Percentiles rank a stretch among this genome's conserved stretches.
Evolutionary conservation across 2,329 filamentous ascomycete genomes (phyloP).

Genomic region (Chalara sp.): DNA sequence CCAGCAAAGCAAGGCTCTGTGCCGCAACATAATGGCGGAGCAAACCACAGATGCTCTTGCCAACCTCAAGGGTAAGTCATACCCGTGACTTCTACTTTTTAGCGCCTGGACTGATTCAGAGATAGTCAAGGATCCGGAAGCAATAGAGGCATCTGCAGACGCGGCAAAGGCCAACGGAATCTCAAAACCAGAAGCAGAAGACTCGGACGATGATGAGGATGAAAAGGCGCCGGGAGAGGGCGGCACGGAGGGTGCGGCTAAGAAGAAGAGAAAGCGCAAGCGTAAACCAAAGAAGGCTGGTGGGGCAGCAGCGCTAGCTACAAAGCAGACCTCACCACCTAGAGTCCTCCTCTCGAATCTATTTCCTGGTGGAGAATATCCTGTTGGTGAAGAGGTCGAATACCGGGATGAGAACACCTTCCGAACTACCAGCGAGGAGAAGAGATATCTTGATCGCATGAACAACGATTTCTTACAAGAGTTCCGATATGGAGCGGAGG

Average conservation of each 20-base stretch:
- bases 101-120: not conserved
- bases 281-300: constrained; percentile 74
- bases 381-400: constrained; percentile 70
- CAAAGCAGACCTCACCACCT: constrained; percentile 70
- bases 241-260: constrained; percentile 30
- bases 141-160: constrained; percentile 20
- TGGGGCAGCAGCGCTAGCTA: constrained; percentile 54
- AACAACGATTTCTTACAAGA: constrained; percentile 74
- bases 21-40: constrained; percentile 18
- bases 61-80: constrained; percentile 85
- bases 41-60: constrained; percentile 74
- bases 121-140: constrained; percentile 25
- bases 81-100: constrained; percentile 38
- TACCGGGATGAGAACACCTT: constrained; percentile 72
- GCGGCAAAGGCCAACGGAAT: constrained; percentile 19
- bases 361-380: constrained; percentile 67
- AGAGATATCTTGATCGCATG: constrained; percentile 73
- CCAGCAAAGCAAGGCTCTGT: not conserved
- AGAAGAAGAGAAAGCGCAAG: constrained; percentile 66
- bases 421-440: constrained; percentile 78
- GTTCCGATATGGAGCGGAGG: constrained; percentile 78
- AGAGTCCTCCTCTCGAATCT: constrained; percentile 67
- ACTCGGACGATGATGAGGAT: constrained; percentile 45
- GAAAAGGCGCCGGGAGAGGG: constrained; percentile 32
- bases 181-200: constrained; percentile 17